Evolutionary conservation across 805 yeast species (phyloP), one percentile per base, ranked within the genome.

Genomic region (Candida michaelii): DNA sequence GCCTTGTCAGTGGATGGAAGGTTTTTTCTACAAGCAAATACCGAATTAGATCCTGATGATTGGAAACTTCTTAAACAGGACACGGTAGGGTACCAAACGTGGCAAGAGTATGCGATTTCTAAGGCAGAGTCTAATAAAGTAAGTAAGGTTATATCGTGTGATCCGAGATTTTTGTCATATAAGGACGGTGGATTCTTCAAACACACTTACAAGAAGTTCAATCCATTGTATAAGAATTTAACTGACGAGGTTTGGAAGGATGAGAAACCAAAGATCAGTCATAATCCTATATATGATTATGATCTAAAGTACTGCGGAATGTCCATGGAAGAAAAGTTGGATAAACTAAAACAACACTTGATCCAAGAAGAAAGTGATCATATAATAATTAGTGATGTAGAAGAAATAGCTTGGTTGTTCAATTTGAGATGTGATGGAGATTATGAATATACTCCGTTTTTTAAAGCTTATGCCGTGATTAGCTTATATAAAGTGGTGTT

Each of bases 1-100:
- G 86, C 84, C 0, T 66, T 93, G 39, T 81, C 95, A 8, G 93
- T 98, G 0, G 99, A 93, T 63, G 97, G 98, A 1, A 74, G 99
- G 49, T 93, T 93, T 67, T 93, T 89, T 61, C 70, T 87, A 45
- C 99, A 93, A 65, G 98, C 98, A 1, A 79, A 76, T 15, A 78
- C 82, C 43, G 91, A 93, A 65, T 69, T 93, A 42, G 95, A 88
- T 59, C 57, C 65, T 30, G 81, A 82, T 56, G 42, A 53, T 34
- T 93, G 98, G 98, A 63, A 66, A 2, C 65, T 93, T 33, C 71
- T 93, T 45, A 89, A 85, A 57, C 95, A 84, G 58, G 96, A 96
- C 5, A 68, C 73, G 25, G 73, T 76, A 14, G 85, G 82, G 25
- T 76, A 76, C 30, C 79, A 82, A 8, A 70, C 84, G 4, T 91